These are phyloP conservation scores for Malus asiatica DNA, from an alignment of 306 rosid genomes.

Conservation along the genomic window DNA sequence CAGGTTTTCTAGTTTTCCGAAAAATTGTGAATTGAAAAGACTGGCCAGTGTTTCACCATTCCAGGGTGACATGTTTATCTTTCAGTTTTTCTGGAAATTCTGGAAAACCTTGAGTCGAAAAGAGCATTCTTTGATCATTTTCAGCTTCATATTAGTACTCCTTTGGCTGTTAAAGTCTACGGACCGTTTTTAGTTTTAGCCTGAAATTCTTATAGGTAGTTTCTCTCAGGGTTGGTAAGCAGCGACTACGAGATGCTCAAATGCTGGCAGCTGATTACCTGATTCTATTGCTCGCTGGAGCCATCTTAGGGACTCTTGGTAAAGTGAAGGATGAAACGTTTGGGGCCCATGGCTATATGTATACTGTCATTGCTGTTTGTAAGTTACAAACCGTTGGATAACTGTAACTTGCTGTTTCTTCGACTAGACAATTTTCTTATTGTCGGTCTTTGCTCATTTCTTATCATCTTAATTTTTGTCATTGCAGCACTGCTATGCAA, in stretches of 20 bases:
- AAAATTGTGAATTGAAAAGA: background rate
- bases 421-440: background rate
- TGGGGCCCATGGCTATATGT: conserved; percentile 64
- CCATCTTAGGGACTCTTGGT: conserved; percentile 68
- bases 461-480: background rate
- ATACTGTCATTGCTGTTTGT: conserved; percentile 77
- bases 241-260: conserved; percentile 63
- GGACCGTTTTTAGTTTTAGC: background rate
- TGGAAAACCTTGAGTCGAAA: background rate
- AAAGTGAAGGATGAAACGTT: conserved; percentile 62
- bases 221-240: conserved; percentile 63
- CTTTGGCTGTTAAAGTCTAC: background rate
- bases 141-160: background rate
- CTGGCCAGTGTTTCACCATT: background rate
- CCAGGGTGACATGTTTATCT: background rate
- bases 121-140: background rate
- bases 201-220: conserved; percentile 13
- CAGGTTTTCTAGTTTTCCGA: background rate
- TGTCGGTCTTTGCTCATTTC: conserved; percentile 6
- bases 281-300: conserved; percentile 75
- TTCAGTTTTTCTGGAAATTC: background rate
- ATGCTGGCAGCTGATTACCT: conserved; percentile 55
- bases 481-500: conserved; percentile 34
- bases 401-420: background rate
- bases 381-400: conserved; percentile 25